Base-by-base conservation (phyloP, 805 yeast species). In the Myxozyma vanderwaltii region DNA sequence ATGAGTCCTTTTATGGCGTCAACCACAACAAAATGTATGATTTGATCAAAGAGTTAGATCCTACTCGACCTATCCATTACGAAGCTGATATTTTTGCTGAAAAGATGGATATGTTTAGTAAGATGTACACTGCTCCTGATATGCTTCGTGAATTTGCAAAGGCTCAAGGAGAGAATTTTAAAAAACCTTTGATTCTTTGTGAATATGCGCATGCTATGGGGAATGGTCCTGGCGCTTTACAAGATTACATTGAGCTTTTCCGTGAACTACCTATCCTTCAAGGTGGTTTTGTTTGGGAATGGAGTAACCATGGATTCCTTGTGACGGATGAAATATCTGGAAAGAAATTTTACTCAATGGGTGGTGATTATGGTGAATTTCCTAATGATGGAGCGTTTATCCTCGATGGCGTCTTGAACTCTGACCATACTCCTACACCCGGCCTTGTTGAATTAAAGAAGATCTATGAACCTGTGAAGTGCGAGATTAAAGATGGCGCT, bases 121-220 rank as follows among this genome's bases (percentile, higher is more conserved):
- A 69, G 51, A 75, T 75, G 77, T 75, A 75, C 61, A 69, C 74
- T 0, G 51, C 64, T 23, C 64, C 67, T 15, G 64, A 60, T 17
- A 59, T 51, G n/a, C 59, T 74, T 4, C 67, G 69, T 27, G 57
- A 52, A 6, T 65, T 67, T 45, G 72, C 68, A 1, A 54, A 60
- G 12, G 50, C 55, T 31, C 51, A 53, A 2, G 67, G 65, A 24
- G 29, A 47, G 12, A 36, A 44, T n/a, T 51, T 51, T 35, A 55
- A 58, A 13, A 72, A 70, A 56, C 77, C 78, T 3, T 58, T 71
- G n/a, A 69, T 75, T 23, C 60, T 75, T 35, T 74, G 77, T 60
- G 77, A 75, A 63, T 75, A 73, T 59, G 74, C 68, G 5, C 77
- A 75, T 61, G 75, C 77, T 8, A 73, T 74, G 76, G 77, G 77